Evolutionary conservation across 768 basidiomycete genomes (phyloP).

Genomic region (Auriscalpium vulgare): DNA sequence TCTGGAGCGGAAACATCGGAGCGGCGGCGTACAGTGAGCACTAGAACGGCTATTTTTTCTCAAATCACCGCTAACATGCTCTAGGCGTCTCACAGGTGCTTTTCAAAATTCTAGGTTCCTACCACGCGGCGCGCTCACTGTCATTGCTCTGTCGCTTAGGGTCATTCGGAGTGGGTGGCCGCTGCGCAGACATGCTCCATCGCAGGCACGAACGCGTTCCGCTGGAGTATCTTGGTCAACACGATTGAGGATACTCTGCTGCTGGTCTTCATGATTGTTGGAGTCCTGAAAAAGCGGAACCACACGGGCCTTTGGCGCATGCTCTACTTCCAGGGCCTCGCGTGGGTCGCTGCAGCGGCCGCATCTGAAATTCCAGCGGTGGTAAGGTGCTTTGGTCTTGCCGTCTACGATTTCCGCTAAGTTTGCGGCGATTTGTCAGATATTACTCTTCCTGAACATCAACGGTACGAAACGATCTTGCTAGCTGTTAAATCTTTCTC

Average conservation of each 20-base stretch:
- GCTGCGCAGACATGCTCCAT: not conserved
- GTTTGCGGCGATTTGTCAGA: not conserved
- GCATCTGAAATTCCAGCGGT: slow-evolving; percentile 9
- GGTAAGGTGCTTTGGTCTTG: not conserved
- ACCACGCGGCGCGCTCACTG: no score
- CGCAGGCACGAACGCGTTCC: slow-evolving; percentile 5
- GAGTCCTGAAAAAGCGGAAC: slow-evolving; percentile 10
- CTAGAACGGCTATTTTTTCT: not conserved
- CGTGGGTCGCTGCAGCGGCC: slow-evolving; percentile 7
- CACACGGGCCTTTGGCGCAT: slow-evolving; percentile 11
- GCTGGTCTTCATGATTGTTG: slow-evolving; percentile 9
- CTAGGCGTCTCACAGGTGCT: slow-evolving; percentile 5
- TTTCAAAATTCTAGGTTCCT: no score
- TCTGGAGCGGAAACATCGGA: slow-evolving; percentile 3
- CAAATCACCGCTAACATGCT: not conserved
- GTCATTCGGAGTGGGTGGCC: not conserved
- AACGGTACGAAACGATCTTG: slow-evolving; percentile 1
- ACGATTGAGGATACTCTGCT: slow-evolving; percentile 9
- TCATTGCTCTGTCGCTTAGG: not conserved
- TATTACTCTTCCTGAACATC: slow-evolving; percentile 10
- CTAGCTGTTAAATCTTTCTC: not conserved
- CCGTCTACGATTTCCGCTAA: not conserved
- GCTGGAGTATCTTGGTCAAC: slow-evolving; percentile 10
- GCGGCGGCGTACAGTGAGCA: slow-evolving; percentile 6
- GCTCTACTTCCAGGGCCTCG: slow-evolving; percentile 12